Percentiles rank a stretch among this genome's conserved stretches.
Conservation (phyloP, 2,329 filamentous ascomycete genomes). For the Penicillium psychrosexuale region DNA sequence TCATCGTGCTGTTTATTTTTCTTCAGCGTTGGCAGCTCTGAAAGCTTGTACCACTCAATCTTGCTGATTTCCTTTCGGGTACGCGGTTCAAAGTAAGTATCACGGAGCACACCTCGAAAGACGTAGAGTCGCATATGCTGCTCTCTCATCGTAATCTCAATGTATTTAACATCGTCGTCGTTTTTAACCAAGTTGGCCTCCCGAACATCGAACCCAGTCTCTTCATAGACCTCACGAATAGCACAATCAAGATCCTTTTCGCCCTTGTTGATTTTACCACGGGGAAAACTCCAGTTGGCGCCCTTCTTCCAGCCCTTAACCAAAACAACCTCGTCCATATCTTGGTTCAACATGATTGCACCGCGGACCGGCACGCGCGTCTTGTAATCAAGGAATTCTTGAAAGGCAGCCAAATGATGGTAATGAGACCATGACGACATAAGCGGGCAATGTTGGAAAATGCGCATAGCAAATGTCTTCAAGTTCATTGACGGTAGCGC, state of each 20-base stretch:
- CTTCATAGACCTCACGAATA: conserved; percentile 89
- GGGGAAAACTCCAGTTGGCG: conserved; percentile 92
- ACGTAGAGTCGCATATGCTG: conserved; percentile 92
- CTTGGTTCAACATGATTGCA: conserved; percentile 85
- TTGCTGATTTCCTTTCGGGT: conserved; percentile 97
- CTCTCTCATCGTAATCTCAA: conserved; percentile 85
- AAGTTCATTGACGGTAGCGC: conserved; percentile 80
- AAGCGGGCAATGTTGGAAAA: conserved; percentile 91
- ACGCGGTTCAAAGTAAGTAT: conserved; percentile 81
- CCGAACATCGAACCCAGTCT: conserved; percentile 83
- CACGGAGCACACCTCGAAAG: conserved; percentile 81
- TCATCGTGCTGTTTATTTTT: conserved; percentile 67
- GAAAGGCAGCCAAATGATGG: conserved; percentile 77
- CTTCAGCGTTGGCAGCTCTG: conserved; percentile 78
- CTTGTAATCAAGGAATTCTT: conserved; percentile 92
- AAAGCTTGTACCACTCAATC: conserved; percentile 90
- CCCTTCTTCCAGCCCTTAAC: conserved; percentile 98
- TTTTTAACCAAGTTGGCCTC: conserved; percentile 72
- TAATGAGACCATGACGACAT: conserved; percentile 76
- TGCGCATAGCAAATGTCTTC: conserved; percentile 78
- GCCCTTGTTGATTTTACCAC: conserved; percentile 97
- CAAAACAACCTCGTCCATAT: conserved; percentile 90
- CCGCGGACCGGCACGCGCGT: conserved; percentile 89
- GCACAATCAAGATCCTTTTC: conserved; percentile 93
- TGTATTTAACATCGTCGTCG: conserved; percentile 71